Evolutionary conservation across 83 land plant species (phyloP).

Genomic region (Picea abies): DNA sequence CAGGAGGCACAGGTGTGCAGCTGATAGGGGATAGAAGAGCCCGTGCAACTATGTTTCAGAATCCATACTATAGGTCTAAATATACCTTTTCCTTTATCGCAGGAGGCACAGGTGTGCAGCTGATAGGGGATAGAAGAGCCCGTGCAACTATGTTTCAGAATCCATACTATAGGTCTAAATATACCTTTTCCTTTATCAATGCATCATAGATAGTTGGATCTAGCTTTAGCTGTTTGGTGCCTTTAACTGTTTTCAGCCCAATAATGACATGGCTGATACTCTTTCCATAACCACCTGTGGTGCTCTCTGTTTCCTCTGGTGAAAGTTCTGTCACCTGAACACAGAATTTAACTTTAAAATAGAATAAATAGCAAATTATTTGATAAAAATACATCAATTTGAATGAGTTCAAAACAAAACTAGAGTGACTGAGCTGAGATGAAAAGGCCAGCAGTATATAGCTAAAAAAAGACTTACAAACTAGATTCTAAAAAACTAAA

Average conservation of each 20-base stretch:
- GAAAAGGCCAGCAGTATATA: neutral
- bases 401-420: no score
- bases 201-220: constrained; percentile 99
- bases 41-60: no score
- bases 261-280: constrained; percentile 96
- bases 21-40: no score
- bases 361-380: neutral
- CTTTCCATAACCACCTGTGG: constrained; percentile 96
- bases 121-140: no score
- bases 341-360: neutral
- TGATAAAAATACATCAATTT: neutral
- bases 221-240: constrained; percentile 94
- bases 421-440: neutral
- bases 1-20: no score
- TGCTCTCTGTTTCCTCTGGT: constrained; percentile 94
- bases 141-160: no score
- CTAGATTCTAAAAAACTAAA: neutral
- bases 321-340: constrained; percentile 93
- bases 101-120: no score
- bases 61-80: no score
- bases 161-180: no score
- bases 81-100: constrained; percentile 93
- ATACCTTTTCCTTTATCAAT: constrained; percentile 93
- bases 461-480: neutral
- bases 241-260: constrained; percentile 95